Evolutionary conservation across 495 filamentous ascomycete species (phyloP), one percentile per base, ranked within the genome.

Genomic region (Physcia stellaris): DNA sequence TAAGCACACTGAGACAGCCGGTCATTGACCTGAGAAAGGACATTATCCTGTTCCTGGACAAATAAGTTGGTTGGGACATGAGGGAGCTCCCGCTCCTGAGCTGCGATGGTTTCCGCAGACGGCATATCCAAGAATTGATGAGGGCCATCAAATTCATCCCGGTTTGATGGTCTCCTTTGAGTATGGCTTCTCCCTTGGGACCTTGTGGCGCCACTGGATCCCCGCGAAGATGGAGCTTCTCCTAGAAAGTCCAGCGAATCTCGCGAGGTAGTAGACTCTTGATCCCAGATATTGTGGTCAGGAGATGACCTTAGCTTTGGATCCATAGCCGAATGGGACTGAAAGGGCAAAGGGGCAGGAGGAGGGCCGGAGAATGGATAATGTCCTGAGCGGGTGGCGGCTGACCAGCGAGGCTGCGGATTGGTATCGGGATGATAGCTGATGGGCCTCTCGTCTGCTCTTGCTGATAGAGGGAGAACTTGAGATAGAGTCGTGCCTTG

Each of bases 81-180:
- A 30, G 81, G 83, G 30, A 92, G 64, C 51, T 86, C 82, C 46
- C 75, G 70, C 51, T 85, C 80, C 61, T 84, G 78, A 51, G 77
- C 64, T 40, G 78, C 76, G 34, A 82, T 64, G 53, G 68, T 74
- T 35, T 76, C 72, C 37, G 73, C 59, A 7, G 71, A 61, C 28
- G 81, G 81, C 24, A 67, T 67, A 37, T 81, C 70, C 45, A 90
- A 66, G 39, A 83, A 75, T 53, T 90, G 83, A 50, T 84, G 75
- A 1, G 82, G 83, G 18, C 83, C 83, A 61, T 86, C 83, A 58
- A 88, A 92, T 55, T 88, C 84, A 68, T 88, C 83, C 26, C 83
- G 70, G 62, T 82, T 85, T n/a, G 79, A 81, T 24, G 79, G 68
- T 17, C 78, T 72, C 52, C 81, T 71, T 57, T 81, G 78, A 21